These are phyloP conservation scores for Tulasnella sp. DNA, from an alignment of 768 basidiomycete species.

Conservation along the genomic window DNA sequence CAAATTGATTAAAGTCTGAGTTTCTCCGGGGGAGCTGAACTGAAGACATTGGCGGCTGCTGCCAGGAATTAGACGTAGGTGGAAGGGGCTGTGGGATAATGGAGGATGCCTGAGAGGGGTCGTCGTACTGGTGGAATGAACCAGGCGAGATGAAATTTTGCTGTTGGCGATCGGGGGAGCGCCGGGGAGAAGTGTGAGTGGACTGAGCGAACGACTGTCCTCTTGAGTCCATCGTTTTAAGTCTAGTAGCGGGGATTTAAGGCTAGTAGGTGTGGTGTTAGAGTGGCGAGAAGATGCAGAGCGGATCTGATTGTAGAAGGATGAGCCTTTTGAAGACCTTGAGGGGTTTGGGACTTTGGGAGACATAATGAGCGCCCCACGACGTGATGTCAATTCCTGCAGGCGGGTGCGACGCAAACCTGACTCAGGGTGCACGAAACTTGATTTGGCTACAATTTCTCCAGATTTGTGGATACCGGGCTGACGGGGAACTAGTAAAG, in stretches of 20 bases:
- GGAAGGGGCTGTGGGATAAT: neutral
- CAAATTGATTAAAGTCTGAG: neutral
- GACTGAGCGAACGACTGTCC: conserved; percentile 5
- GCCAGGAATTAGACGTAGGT: neutral
- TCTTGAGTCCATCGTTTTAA: conserved; percentile 12
- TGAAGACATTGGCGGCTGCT: neutral
- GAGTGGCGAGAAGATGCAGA: neutral
- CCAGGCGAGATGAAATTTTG: conserved; percentile 16
- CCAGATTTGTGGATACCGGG: neutral
- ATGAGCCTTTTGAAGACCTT: neutral
- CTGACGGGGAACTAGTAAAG: neutral
- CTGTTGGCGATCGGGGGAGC: conserved; percentile 14
- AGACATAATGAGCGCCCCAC: neutral
- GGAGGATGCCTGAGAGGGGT: conserved; percentile 10
- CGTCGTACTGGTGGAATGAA: conserved; percentile 10
- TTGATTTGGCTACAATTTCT: neutral
- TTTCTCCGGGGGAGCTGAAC: conserved; percentile 2
- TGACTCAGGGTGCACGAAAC: neutral
- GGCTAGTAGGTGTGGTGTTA: neutral
- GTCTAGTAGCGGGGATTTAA: neutral
- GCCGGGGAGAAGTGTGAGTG: neutral
- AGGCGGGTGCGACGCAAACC: neutral
- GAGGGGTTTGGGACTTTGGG: neutral
- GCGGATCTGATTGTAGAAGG: neutral
- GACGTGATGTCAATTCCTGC: neutral